phyloP scores from a whole-genome alignment of 179 eudicot species.

The Beta macrorhiza region DNA sequence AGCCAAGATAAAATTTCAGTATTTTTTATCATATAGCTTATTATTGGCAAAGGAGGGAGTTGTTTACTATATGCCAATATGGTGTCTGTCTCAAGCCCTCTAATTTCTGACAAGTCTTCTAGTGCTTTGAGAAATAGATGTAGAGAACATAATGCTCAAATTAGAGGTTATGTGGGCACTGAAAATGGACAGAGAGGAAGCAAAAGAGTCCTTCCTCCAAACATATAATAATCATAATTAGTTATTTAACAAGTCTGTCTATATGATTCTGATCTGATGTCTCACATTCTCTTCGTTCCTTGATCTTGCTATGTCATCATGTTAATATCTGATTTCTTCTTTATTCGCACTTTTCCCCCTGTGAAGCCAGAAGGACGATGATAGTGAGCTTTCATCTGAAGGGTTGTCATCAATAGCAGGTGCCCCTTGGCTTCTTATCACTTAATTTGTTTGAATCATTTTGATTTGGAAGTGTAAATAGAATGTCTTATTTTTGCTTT shows the following conservation, averaged over 20 bases:
- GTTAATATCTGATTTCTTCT: conserved; percentile 20
- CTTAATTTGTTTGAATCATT: background rate
- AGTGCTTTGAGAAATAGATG: too few species aligned
- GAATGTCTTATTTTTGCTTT: background rate
- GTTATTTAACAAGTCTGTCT: background rate
- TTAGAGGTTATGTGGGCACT: too few species aligned
- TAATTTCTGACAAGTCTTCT: background rate
- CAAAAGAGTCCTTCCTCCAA: background rate
- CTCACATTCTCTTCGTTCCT: background rate
- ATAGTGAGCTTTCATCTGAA: conserved; percentile 44
- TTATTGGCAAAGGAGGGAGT: background rate
- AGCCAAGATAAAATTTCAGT: background rate
- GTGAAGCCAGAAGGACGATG: conserved; percentile 60
- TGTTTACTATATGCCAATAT: background rate
- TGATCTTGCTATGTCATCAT: background rate
- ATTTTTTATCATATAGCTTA: background rate
- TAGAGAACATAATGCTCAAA: background rate
- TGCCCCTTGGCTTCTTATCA: conserved; percentile 26
- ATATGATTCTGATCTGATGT: background rate
- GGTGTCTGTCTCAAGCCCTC: background rate
- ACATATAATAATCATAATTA: background rate
- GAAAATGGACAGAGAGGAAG: background rate
- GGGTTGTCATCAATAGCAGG: conserved; percentile 64
- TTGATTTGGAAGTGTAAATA: background rate
- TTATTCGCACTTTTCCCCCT: conserved; percentile 21